A percentile compares a stretch with the other conserved stretches of the same genome.
These are phyloP conservation scores for Elaphomyces granulatus DNA, from an alignment of 495 filamentous ascomycete species.

Conservation along the genomic window DNA sequence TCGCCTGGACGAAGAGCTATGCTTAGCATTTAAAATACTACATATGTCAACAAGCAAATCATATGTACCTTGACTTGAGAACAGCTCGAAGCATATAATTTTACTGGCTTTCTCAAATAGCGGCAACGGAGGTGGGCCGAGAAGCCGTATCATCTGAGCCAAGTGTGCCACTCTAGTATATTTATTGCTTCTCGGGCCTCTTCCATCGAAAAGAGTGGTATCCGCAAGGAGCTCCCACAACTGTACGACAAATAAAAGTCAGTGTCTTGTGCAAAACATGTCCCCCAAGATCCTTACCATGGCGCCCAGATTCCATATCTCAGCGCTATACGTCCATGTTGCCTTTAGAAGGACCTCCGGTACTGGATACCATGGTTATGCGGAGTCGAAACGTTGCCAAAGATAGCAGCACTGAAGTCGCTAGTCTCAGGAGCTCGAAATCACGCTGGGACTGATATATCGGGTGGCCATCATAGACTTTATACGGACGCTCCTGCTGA, in stretches of 20 bases:
- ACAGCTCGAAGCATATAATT: slow-evolving; percentile 8
- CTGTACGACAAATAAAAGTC: slow-evolving; percentile 11
- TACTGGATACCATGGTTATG: slow-evolving; percentile 21
- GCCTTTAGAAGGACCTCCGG: slow-evolving; percentile 23
- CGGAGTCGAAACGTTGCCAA: slow-evolving; percentile 9
- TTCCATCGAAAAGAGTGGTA: slow-evolving; percentile 14
- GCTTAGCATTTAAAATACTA: slow-evolving; percentile 4
- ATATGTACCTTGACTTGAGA: slow-evolving; percentile 12
- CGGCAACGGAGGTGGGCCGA: slow-evolving; percentile 17
- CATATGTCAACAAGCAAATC: background rate
- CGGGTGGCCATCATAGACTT: slow-evolving; percentile 9
- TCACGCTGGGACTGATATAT: slow-evolving; percentile 21
- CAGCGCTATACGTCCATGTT: slow-evolving; percentile 24
- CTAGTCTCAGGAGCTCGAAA: slow-evolving; percentile 22
- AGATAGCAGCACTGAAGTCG: slow-evolving; percentile 24
- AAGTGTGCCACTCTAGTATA: slow-evolving; percentile 18
- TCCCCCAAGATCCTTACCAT: slow-evolving; percentile 12
- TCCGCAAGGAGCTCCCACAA: slow-evolving; percentile 22
- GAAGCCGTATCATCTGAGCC: slow-evolving; percentile 25
- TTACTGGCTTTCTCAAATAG: slow-evolving; percentile 12
- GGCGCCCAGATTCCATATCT: slow-evolving; percentile 28
- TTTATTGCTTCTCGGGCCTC: slow-evolving; percentile 8
- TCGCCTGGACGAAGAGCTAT: slow-evolving; percentile 7
- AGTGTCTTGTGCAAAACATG: no score
- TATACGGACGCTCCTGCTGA: slow-evolving; percentile 11